phyloP scores from a whole-genome alignment of 2,329 filamentous ascomycete genomes.

The Stagonosporopsis cucurbitacearum region DNA sequence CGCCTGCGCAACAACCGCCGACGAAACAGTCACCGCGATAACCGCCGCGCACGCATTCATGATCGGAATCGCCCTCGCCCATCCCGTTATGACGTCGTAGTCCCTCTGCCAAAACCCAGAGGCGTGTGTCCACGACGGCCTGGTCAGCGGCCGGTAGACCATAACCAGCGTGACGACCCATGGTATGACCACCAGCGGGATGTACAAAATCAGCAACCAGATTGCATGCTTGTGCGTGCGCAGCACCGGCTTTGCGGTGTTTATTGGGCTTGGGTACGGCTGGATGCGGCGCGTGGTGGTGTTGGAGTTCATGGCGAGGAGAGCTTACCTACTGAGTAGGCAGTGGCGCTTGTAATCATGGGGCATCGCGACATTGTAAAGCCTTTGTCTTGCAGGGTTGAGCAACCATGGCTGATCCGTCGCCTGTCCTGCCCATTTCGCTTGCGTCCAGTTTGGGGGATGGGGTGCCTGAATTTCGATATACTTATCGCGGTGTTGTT shows the following conservation, averaged over 20 bases:
- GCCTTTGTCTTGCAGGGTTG: background rate
- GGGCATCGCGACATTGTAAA: background rate
- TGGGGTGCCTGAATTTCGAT: constrained; percentile 6
- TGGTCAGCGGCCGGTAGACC: constrained; percentile 4
- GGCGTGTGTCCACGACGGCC: constrained; percentile 4
- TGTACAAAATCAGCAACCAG: constrained; percentile 51
- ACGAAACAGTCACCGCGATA: constrained; percentile 18
- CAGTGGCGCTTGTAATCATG: background rate
- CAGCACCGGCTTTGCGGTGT: background rate
- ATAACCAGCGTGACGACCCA: constrained; percentile 13
- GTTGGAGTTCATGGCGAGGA: background rate
- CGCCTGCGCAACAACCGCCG: constrained; percentile 21
- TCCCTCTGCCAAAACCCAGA: constrained; percentile 3
- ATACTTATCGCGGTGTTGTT: background rate
- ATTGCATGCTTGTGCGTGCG: constrained; percentile 31
- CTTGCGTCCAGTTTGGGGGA: background rate
- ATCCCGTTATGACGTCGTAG: constrained; percentile 7
- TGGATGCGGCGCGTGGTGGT: background rate
- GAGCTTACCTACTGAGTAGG: background rate
- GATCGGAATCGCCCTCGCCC: constrained; percentile 12
- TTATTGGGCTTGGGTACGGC: too few relatives aligned
- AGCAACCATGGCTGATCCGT: background rate
- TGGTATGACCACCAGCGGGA: constrained; percentile 11
- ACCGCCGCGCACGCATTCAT: constrained; percentile 17
- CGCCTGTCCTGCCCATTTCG: background rate